Evolutionary conservation across 257 asterid genomes (phyloP).

Genomic region (Scutellaria baicalensis): DNA sequence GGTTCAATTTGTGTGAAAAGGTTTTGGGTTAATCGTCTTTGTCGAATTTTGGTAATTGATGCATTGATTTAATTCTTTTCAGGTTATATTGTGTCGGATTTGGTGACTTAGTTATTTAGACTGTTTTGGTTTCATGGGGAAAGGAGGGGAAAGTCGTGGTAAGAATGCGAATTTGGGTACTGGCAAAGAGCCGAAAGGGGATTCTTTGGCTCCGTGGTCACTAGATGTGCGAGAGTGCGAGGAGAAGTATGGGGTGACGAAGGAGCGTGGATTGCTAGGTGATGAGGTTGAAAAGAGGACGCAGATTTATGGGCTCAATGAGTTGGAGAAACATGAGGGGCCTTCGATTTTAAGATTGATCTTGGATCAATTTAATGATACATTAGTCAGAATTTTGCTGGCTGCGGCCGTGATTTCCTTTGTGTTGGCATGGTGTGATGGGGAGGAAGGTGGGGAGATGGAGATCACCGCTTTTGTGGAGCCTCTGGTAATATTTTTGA

Average conservation of each 20-base stretch:
- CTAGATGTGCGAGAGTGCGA: slow-evolving; percentile 79
- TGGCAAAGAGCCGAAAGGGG: slow-evolving; percentile 22
- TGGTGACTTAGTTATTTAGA: slow-evolving; percentile 16
- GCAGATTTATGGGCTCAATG: slow-evolving; percentile 78
- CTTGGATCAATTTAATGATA: slow-evolving; percentile 92
- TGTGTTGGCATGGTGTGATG: slow-evolving; percentile 92
- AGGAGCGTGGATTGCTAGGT: slow-evolving; percentile 51
- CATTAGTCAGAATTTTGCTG: slow-evolving; percentile 80
- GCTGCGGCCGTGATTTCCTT: slow-evolving; percentile 93
- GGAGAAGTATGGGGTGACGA: slow-evolving; percentile 51
- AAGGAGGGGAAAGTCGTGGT: slow-evolving; percentile 70
- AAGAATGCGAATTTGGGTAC: slow-evolving; percentile 33
- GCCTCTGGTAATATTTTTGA: slow-evolving; percentile 88
- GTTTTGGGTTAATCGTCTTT: background rate
- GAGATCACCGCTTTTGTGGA: slow-evolving; percentile 97
- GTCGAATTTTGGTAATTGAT: slow-evolving; percentile 1
- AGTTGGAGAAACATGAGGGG: slow-evolving; percentile 95
- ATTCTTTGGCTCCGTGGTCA: slow-evolving; percentile 61
- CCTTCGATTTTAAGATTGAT: slow-evolving; percentile 71
- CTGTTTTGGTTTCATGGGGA: slow-evolving; percentile 59
- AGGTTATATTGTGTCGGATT: slow-evolving; percentile 20
- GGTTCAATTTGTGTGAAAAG: background rate
- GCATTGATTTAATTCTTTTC: background rate
- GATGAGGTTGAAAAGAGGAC: slow-evolving; percentile 66
- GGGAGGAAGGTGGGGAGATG: slow-evolving; percentile 95